Percentiles rank a stretch among this genome's conserved stretches.
Conservation (phyloP, 176 grass and related monocot genomes). For the Canna indica region DNA sequence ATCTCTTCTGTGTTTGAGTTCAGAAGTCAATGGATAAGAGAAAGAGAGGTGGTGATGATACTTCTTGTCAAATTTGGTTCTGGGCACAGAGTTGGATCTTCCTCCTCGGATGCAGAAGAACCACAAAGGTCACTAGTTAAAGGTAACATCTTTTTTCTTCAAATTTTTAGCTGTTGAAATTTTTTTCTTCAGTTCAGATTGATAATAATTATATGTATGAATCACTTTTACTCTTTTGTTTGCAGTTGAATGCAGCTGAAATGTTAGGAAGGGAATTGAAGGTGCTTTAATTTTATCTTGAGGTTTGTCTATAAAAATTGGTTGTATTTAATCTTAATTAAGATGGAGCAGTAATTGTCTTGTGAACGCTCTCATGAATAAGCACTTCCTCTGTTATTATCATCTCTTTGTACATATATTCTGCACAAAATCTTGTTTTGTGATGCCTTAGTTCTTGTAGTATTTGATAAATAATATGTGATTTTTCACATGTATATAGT, state of each 20-base stretch:
- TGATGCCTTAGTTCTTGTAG: background rate
- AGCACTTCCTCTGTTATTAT: background rate
- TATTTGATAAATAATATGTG: background rate
- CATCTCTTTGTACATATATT: background rate
- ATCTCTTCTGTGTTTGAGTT: no score
- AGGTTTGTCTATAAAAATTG: background rate
- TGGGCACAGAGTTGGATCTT: background rate
- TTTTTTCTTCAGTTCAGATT: background rate
- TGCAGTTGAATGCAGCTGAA: background rate
- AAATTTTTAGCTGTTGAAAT: background rate
- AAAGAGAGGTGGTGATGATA: background rate
- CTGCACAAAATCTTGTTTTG: background rate
- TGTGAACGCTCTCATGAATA: background rate
- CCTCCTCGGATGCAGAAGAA: background rate
- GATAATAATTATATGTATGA: background rate
- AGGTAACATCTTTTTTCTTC: background rate
- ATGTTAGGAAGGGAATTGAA: background rate
- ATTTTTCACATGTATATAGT: background rate
- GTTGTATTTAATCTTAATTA: background rate
- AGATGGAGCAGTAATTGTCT: background rate
- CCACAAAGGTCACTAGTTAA: background rate
- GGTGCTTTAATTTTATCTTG: background rate
- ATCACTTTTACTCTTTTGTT: background rate
- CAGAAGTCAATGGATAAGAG: background rate
- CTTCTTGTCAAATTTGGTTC: background rate